Evolutionary conservation across 805 yeast species (phyloP).

Genomic region (Debaryomyces maramus): DNA sequence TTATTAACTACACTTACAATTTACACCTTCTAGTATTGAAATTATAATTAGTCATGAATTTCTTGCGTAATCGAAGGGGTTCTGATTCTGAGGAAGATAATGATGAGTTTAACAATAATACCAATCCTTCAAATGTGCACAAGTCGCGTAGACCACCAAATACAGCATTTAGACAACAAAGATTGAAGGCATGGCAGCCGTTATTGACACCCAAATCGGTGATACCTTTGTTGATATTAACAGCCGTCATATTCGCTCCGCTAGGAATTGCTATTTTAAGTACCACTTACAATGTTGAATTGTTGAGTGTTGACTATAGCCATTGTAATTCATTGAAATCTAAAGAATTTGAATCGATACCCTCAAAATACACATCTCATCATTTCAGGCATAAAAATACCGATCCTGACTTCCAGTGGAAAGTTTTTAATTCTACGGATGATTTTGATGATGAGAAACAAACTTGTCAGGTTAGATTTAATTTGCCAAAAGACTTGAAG

Average conservation of each 20-base stretch:
- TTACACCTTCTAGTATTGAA: too few relatives aligned
- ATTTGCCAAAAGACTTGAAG: slow-evolving; percentile 66
- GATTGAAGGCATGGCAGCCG: slow-evolving; percentile 77
- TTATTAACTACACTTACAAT: too few relatives aligned
- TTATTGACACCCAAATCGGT: slow-evolving; percentile 90
- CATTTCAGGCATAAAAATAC: slow-evolving; percentile 56
- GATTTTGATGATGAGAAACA: slow-evolving; percentile 35
- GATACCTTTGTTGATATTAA: slow-evolving; percentile 72
- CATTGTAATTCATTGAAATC: slow-evolving; percentile 58
- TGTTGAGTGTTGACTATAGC: slow-evolving; percentile 72
- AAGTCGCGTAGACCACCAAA: slow-evolving; percentile 49
- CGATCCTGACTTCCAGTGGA: slow-evolving; percentile 65
- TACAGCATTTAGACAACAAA: slow-evolving; percentile 78
- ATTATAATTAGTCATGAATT: slow-evolving; percentile 34
- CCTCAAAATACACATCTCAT: slow-evolving; percentile 53
- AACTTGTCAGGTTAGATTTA: slow-evolving; percentile 69
- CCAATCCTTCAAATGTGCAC: slow-evolving; percentile 16
- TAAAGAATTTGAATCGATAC: slow-evolving; percentile 49
- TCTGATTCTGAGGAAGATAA: slow-evolving; percentile 23
- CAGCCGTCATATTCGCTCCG: slow-evolving; percentile 83
- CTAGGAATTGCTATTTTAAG: slow-evolving; percentile 82
- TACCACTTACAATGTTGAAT: slow-evolving; percentile 79
- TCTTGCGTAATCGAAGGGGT: slow-evolving; percentile 33
- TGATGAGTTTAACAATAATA: slow-evolving; percentile 12
- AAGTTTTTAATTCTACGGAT: slow-evolving; percentile 34